Evolutionary conservation across 1,139 yeast genomes (phyloP), one percentile per base, ranked within the genome.

Genomic region (Yamadazyma buinensis): DNA sequence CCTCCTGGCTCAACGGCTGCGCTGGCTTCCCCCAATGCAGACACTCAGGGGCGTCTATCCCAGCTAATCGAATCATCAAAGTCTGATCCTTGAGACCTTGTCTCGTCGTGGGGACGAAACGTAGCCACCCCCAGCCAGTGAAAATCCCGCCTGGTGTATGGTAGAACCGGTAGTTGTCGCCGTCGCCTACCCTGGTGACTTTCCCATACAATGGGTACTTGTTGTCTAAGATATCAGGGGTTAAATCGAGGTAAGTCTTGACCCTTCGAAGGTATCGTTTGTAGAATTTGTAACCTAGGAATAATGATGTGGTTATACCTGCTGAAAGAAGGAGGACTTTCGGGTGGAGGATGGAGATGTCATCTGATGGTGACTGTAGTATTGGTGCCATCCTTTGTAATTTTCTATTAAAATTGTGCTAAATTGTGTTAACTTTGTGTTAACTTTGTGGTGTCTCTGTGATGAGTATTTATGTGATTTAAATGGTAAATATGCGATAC

Each of bases 1-100:
- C 94, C 43, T 92, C 97, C 32, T 80, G 86, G 22, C 95, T 77
- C 52, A 62, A 84, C 0, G 95, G 95, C 54, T 92, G 98, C 0
- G 95, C 84, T 0, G 95, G 90, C 43, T 84, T 84, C 1, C 99
- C 99, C 61, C 87, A 92, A 64, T 92, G 97, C 2, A 95, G 77
- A 28, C 95, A 64, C 54, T 92, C 99, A 1, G 99, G 99, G 0
- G 99, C 98, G 66, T 92, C 99, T n/a, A 92, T 80, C 0, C 97
- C 99, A 57, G 95, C 84, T 22, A 92, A 60, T 32, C 99, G 67
- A 11, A 94, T 76, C 59, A 75, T 70, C 20, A 76, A 61, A 2
- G 86, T 75, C 48, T 76, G 72, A 45, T 77, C 79, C 47, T 76
- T 78, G 34, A 80, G 54, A 23, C 57, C 65, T 32, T 63, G 49